Evolutionary conservation across 2,329 filamentous ascomycete genomes (phyloP).

Genomic region (Colletotrichum destructivum): DNA sequence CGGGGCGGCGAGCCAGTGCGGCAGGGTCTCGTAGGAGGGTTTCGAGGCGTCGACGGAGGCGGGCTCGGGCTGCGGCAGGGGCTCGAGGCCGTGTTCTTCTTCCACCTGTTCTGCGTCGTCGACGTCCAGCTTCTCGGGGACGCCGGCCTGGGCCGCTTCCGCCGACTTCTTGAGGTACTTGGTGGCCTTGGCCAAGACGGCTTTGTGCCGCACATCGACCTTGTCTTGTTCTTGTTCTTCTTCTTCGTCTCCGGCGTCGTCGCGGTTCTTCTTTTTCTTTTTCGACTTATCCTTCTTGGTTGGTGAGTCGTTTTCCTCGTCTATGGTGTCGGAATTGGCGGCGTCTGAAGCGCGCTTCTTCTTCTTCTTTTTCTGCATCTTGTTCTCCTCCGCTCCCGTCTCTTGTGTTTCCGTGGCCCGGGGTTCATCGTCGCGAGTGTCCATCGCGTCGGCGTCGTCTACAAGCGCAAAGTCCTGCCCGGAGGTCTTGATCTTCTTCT

Average conservation of each 20-base stretch:
- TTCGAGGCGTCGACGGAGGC: conserved; percentile 69
- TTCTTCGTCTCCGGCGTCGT: conserved; percentile 38
- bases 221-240: conserved; percentile 45
- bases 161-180: conserved; percentile 68
- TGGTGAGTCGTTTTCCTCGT: neutral
- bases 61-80: conserved; percentile 83
- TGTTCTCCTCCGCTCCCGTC: conserved; percentile 39
- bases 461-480: conserved; percentile 45
- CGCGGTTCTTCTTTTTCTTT: conserved; percentile 43
- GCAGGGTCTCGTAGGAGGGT: conserved; percentile 83
- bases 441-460: conserved; percentile 4
- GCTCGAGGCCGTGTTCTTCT: conserved; percentile 80
- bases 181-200: conserved; percentile 68
- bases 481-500: conserved; percentile 53
- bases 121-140: conserved; percentile 50
- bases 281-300: conserved; percentile 46
- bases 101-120: conserved; percentile 49
- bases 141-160: conserved; percentile 54
- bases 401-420: conserved; percentile 46
- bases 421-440: conserved; percentile 42
- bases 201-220: conserved; percentile 60
- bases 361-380: conserved; percentile 44
- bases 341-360: conserved; percentile 13
- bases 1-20: conserved; percentile 84
- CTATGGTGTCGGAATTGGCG: neutral